Percentiles rank a stretch among this genome's conserved stretches.
Evolutionary conservation across 495 filamentous ascomycete species (phyloP).

Genomic region (Hypoxylon rickii): DNA sequence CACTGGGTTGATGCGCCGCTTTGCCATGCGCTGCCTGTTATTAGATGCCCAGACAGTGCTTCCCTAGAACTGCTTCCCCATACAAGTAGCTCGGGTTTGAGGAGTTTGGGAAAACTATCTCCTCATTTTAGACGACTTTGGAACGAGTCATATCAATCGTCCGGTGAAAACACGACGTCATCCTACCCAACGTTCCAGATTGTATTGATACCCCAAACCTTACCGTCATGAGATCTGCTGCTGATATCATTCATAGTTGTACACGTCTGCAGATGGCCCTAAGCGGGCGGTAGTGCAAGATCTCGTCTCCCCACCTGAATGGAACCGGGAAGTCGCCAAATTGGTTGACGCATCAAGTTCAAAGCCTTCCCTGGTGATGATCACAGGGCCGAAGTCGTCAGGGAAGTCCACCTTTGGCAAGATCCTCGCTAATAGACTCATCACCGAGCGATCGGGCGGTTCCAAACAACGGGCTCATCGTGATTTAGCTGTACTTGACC

Average conservation of each 20-base stretch:
- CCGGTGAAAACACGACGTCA: not conserved
- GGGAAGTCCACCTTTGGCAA: slow-evolving; percentile 87
- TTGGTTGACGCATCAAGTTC: slow-evolving; percentile 48
- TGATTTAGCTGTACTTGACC: slow-evolving; percentile 69
- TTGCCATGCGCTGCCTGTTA: slow-evolving; percentile 76
- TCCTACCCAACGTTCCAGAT: slow-evolving; percentile 45
- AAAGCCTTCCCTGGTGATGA: slow-evolving; percentile 53
- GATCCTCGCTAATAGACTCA: slow-evolving; percentile 73
- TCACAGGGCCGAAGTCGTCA: slow-evolving; percentile 81
- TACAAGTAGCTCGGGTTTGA: slow-evolving; percentile 59
- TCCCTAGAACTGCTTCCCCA: slow-evolving; percentile 56
- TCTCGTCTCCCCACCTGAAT: slow-evolving; percentile 66
- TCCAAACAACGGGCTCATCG: slow-evolving; percentile 35
- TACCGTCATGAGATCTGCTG: not conserved
- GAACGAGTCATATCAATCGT: slow-evolving; percentile 53
- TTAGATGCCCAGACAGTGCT: slow-evolving; percentile 59
- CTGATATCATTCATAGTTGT: slow-evolving; percentile 45
- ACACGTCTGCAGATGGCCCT: slow-evolving; percentile 50
- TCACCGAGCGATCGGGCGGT: slow-evolving; percentile 49
- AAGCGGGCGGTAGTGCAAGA: slow-evolving; percentile 57
- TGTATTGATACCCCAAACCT: slow-evolving; percentile 27
- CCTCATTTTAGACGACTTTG: slow-evolving; percentile 76
- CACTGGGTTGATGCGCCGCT: slow-evolving; percentile 73
- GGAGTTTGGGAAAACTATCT: slow-evolving; percentile 63
- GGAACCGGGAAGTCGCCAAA: slow-evolving; percentile 57